phyloP scores from a whole-genome alignment of 768 basidiomycete species.

The Boletus insuetus region DNA sequence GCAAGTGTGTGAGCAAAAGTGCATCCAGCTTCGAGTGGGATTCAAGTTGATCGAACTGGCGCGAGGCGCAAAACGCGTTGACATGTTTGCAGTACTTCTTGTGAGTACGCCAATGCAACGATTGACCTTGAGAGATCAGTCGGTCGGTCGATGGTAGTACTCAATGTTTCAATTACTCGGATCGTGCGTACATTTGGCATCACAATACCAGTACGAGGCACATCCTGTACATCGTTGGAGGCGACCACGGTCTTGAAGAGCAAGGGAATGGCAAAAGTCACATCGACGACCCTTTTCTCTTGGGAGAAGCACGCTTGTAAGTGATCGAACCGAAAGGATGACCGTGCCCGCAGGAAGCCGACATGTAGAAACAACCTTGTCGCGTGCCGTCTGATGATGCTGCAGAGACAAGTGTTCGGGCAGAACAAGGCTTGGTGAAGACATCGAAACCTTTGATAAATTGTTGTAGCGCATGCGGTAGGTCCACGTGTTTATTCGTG shows the following conservation, averaged over 20 bases:
- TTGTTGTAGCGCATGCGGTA: no score
- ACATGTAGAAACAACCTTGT: slow-evolving; percentile 45
- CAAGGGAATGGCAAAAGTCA: slow-evolving; percentile 54
- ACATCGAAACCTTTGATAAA: no score
- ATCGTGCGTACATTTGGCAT: slow-evolving; percentile 50
- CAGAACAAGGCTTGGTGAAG: not conserved
- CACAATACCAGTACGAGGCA: slow-evolving; percentile 73
- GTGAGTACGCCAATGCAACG: slow-evolving; percentile 64
- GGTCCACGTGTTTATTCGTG: no score
- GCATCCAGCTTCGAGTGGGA: slow-evolving; percentile 58
- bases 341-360: slow-evolving; percentile 43
- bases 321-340: slow-evolving; percentile 44
- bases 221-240: slow-evolving; percentile 66
- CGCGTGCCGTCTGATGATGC: slow-evolving; percentile 47
- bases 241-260: slow-evolving; percentile 22
- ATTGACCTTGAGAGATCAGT: slow-evolving; percentile 52
- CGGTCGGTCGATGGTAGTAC: slow-evolving; percentile 6
- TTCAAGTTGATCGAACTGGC: slow-evolving; percentile 46
- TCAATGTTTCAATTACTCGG: not conserved
- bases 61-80: slow-evolving; percentile 45
- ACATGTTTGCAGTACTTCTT: slow-evolving; percentile 64
- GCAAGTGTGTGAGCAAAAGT: slow-evolving; percentile 60
- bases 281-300: slow-evolving; percentile 64
- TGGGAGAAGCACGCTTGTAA: slow-evolving; percentile 49
- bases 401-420: slow-evolving; percentile 32